A percentile compares a stretch with the other conserved stretches of the same genome.
phyloP scores from a whole-genome alignment of 495 filamentous ascomycete genomes.

The Penicillium tannophilum region DNA sequence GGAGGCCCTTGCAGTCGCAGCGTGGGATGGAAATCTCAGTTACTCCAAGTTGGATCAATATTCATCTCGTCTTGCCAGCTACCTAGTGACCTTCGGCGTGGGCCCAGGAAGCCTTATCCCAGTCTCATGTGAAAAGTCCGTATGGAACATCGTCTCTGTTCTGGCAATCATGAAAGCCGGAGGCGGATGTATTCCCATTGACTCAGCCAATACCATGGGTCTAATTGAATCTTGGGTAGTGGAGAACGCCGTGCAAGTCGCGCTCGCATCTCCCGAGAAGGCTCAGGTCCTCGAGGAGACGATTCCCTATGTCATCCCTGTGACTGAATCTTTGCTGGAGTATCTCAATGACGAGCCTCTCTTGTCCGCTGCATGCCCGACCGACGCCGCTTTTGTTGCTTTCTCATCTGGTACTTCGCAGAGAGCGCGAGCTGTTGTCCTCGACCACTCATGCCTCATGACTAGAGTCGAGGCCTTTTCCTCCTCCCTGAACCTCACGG shows the following conservation, averaged over 20 bases:
- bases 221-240: conserved; percentile 40
- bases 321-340: conserved; percentile 42
- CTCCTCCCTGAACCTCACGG: conserved; percentile 44
- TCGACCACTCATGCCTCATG: conserved; percentile 45
- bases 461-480: conserved; percentile 51
- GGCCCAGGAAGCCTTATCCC: conserved; percentile 39
- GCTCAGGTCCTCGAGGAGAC: conserved; percentile 38
- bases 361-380: conserved; percentile 19
- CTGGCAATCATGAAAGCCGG: conserved; percentile 49
- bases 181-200: conserved; percentile 45
- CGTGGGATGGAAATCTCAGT: conserved; percentile 53
- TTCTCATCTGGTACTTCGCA: conserved; percentile 52
- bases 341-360: conserved; percentile 30
- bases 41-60: conserved; percentile 53
- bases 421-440: conserved; percentile 42
- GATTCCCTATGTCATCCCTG: conserved; percentile 43
- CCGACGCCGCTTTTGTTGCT: conserved; percentile 51
- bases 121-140: conserved; percentile 43
- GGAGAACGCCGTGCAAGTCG: conserved; percentile 43
- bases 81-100: conserved; percentile 43
- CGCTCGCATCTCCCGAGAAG: conserved; percentile 45
- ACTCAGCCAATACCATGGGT: conserved; percentile 22
- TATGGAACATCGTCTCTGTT: conserved; percentile 42
- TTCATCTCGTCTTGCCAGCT: conserved; percentile 47
- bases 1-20: conserved; percentile 40